Evolutionary conservation across 148 eudicot species (phyloP).

Genomic region (Rhododendron molle): DNA sequence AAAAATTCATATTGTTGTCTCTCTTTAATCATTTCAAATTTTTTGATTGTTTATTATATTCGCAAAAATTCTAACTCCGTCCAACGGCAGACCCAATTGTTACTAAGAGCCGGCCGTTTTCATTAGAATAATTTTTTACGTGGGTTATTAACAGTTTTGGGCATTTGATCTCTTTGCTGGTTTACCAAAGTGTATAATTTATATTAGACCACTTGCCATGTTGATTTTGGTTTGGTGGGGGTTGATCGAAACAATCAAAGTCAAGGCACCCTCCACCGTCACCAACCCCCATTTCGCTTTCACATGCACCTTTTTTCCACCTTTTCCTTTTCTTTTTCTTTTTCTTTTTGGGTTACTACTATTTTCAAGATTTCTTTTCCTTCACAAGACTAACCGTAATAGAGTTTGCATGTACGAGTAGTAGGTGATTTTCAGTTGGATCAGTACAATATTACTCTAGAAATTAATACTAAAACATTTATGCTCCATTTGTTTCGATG

Average conservation of each 20-base stretch:
- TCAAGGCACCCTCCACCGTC: constrained; percentile 5
- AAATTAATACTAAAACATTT: too few species aligned
- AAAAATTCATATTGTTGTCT: too few species aligned
- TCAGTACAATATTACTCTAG: too few species aligned
- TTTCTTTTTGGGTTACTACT: neutral
- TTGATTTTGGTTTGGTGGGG: neutral
- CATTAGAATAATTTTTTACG: too few species aligned
- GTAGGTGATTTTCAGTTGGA: too few species aligned
- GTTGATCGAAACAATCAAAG: neutral
- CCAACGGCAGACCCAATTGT: too few species aligned
- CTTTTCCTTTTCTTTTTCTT: neutral
- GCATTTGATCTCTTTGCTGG: neutral
- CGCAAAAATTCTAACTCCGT: too few species aligned
- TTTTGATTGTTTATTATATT: too few species aligned
- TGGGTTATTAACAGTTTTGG: neutral
- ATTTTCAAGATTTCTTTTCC: neutral
- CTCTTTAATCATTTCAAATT: too few species aligned
- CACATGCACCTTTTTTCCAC: neutral
- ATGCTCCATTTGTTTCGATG: too few species aligned
- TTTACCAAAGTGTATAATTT: neutral
- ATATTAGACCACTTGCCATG: neutral
- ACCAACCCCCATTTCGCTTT: neutral
- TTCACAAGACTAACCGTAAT: neutral
- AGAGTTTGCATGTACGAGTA: too few species aligned
- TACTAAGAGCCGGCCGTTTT: too few species aligned